These are phyloP conservation scores for Zygoascus ofunaensis DNA, from an alignment of 805 yeast species.

Conservation along the genomic window DNA sequence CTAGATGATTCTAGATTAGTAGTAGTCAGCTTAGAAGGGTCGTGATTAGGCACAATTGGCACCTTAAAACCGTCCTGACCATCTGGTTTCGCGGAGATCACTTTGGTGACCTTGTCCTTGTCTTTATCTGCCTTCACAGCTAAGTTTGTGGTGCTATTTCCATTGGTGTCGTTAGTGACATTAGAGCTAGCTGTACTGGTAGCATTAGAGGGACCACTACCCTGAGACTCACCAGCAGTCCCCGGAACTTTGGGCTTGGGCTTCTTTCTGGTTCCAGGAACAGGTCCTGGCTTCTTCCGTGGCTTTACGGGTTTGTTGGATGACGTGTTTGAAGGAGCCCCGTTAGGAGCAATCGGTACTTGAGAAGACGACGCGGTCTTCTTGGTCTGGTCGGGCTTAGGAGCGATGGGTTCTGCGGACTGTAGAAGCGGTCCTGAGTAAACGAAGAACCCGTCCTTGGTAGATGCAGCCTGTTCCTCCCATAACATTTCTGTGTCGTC, in stretches of 20 bases:
- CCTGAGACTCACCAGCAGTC: neutral
- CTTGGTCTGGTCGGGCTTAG: conserved; percentile 39
- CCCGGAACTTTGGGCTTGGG: neutral
- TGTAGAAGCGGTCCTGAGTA: conserved; percentile 77
- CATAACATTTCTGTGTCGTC: conserved; percentile 87
- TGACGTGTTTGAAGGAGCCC: conserved; percentile 4
- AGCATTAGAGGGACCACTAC: neutral
- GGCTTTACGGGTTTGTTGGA: conserved; percentile 5
- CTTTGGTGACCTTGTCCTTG: too few species aligned
- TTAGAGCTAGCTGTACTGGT: neutral
- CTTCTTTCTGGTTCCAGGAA: conserved; percentile 1
- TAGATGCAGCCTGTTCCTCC: conserved; percentile 89
- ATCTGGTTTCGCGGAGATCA: too few species aligned
- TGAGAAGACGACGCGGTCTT: conserved; percentile 6
- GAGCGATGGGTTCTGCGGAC: conserved; percentile 25
- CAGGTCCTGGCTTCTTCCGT: neutral
- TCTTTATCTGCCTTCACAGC: too few species aligned
- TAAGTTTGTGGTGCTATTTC: too few species aligned
- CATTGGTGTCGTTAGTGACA: neutral
- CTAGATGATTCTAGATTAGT: too few species aligned
- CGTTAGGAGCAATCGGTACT: conserved; percentile 4
- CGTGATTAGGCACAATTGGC: too few species aligned
- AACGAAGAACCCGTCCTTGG: conserved; percentile 92
- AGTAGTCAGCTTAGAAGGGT: too few species aligned
- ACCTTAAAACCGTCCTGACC: too few species aligned